Base-by-base conservation (phyloP, 2,329 filamentous ascomycete species). In the Calonectria pseudoreteaudii region DNA sequence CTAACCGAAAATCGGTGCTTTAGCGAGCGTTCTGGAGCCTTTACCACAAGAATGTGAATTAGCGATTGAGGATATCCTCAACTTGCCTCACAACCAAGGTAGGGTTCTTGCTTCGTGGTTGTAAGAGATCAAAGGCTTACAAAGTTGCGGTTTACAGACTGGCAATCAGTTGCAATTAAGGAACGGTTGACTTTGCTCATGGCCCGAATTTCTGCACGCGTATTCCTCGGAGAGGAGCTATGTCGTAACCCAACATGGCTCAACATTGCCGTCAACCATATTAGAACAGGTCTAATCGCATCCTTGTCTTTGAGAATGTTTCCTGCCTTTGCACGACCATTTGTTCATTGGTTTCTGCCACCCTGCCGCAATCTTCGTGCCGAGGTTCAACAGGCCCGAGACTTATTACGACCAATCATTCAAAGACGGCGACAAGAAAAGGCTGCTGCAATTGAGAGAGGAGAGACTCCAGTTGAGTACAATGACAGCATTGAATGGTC, bases 291-390 rank as follows among this genome's bases (percentile, higher is more conserved):
- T 16, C 56, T 62, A 7, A 62, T 62, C 18, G 56, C 56, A 11
- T 62, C 56, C 0, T 30, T 62, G 14, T 62, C 56, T 3, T 41
- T 62, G 5, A 36, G 56, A 23, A 62, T 62, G 56, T 62, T 62
- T 28, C 56, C 36, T 13, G 56, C 56, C 7, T 62, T 62, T 20
- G 36, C 56, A 11, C 56, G 56, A 9, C 56, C 56, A 6, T 62
- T 62, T 62, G 56, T 62, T 14, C 56, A 62, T 41, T 62, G 56
- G 56, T 62, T 62, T 26, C 23, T 62, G 16, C 56, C 56, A 18
- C 56, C 56, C 18, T 62, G 56, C 8, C 56, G 56, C 14, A 62
- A 20, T 34, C 56, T 62, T 23, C 56, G 56, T 11, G 56, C 56
- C 3, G 56, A 62, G 34, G 56, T 62, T 16, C 56, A 62, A 26